phyloP scores from a whole-genome alignment of 2,329 filamentous ascomycete genomes.

The Aspergillus caelatus region DNA sequence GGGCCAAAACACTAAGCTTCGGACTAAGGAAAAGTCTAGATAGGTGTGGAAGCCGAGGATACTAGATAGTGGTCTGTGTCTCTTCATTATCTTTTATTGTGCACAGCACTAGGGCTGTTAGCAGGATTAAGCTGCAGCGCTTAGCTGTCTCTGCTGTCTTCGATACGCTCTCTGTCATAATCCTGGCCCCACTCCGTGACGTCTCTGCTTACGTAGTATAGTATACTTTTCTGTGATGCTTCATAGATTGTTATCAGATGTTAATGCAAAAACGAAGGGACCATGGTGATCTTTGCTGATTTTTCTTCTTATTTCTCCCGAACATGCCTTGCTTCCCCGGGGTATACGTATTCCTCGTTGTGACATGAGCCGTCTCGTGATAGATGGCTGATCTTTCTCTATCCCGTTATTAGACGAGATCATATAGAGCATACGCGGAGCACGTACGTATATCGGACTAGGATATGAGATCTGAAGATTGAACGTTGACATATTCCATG shows the following conservation, averaged over 20 bases:
- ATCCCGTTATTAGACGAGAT: neutral
- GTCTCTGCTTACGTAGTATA: slow-evolving; percentile 26
- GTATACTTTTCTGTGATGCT: neutral
- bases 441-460: neutral
- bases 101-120: neutral
- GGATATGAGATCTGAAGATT: neutral
- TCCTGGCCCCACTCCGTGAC: slow-evolving; percentile 24
- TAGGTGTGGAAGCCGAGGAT: neutral
- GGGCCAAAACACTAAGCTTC: slow-evolving; percentile 4
- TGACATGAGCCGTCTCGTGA: neutral
- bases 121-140: slow-evolving; percentile 3
- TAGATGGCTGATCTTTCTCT: neutral
- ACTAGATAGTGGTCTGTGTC: neutral
- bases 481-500: neutral
- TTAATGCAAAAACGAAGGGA: neutral
- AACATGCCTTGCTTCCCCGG: neutral
- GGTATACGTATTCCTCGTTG: neutral
- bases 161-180: slow-evolving; percentile 12
- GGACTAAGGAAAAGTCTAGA: slow-evolving; percentile 5
- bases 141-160: neutral
- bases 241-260: slow-evolving; percentile 9
- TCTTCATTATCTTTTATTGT: neutral
- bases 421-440: neutral
- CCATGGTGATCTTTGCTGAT: neutral
- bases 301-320: neutral